Evolutionary conservation across 163 green algal species (phyloP), one percentile per base, ranked within the genome.

Genomic region (Scenedesmus sp.): DNA sequence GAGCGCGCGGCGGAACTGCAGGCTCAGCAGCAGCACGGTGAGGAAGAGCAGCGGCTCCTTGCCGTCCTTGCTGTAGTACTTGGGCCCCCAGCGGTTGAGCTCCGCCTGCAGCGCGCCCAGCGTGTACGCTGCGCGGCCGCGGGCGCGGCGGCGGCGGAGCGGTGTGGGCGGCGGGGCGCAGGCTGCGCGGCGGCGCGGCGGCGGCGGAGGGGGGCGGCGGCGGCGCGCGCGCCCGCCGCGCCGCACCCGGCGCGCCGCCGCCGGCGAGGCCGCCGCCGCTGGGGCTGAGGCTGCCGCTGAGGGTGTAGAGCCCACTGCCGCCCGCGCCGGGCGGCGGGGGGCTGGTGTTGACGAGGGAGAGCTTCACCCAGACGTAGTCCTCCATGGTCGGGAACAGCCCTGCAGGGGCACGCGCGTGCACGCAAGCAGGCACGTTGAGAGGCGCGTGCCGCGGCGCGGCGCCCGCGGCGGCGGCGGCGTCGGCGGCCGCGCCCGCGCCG

Each of bases 281-380:
- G 13, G 42, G 42, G 42, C 70, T 70, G 26, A 48, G 56, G 70
- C 57, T 51, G 28, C 71, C 57, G 36, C 81, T 63, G 62, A 48
- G 7, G 24, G 6, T 34, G 31, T 50, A 7, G 22, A 50, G 63
- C 4, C 2, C 71, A 1, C 7, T 34, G 31, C 63, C 14, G 28
- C 63, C 70, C 4, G 5, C 56, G 2, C 42, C 57, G 34, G 9
- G 42, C n/a, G 14, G 10, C 18, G 18, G 42, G 20, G 67, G 64
- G 5, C 9, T 20, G 42, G 45, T 50, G 71, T 51, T 71, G 31
- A 97, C 82, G 45, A 97, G 65, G 7, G 79, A 65, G 57, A 97
- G 86, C 65, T 92, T 91, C 63, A 92, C 88, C 93, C 93, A 97
- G 65, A 97, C 86, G 57, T 92, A 97, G 84, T 97, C 93, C 74